phyloP scores from a whole-genome alignment of 2,329 filamentous ascomycete species.

The Calonectria pseudoturangicola region DNA sequence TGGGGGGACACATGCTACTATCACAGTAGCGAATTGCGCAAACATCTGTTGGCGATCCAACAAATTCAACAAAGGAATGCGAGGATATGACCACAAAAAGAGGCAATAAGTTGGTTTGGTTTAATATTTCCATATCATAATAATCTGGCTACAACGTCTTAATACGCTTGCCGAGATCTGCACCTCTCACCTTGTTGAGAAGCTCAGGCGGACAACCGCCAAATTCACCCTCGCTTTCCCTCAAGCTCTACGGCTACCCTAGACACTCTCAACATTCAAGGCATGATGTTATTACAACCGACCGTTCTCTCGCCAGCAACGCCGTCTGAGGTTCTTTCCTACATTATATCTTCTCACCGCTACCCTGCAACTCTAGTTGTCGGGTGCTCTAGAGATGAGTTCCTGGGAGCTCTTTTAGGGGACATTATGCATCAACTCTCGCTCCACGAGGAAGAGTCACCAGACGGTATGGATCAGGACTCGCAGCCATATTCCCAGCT shows the following conservation, averaged over 20 bases:
- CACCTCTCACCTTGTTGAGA: not conserved
- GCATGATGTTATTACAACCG: conserved; percentile 54
- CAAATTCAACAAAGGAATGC: not conserved
- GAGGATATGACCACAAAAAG: not conserved
- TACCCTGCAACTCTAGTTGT: conserved; percentile 81
- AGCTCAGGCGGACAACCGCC: not conserved
- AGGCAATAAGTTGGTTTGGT: not conserved
- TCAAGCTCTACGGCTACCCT: conserved; percentile 40
- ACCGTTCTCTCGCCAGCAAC: conserved; percentile 71
- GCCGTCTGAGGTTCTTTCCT: conserved; percentile 78
- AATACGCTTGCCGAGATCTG: not conserved
- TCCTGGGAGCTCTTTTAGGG: conserved; percentile 75
- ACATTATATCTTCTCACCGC: conserved; percentile 74
- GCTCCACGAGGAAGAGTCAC: conserved; percentile 1
- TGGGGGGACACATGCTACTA: conserved; percentile 36
- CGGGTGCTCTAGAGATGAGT: conserved; percentile 79
- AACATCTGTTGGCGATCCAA: not conserved
- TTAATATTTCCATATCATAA: not conserved
- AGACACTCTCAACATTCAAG: conserved; percentile 19
- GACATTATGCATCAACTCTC: conserved; percentile 62
- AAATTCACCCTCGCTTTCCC: not conserved
- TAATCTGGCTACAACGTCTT: not conserved
- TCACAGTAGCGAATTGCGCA: not conserved
- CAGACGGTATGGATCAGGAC: conserved; percentile 7
- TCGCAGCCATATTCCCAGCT: conserved; percentile 55